Evolutionary conservation across 2,329 filamentous ascomycete species (phyloP).

Genomic region (Colletotrichum brevisporum): DNA sequence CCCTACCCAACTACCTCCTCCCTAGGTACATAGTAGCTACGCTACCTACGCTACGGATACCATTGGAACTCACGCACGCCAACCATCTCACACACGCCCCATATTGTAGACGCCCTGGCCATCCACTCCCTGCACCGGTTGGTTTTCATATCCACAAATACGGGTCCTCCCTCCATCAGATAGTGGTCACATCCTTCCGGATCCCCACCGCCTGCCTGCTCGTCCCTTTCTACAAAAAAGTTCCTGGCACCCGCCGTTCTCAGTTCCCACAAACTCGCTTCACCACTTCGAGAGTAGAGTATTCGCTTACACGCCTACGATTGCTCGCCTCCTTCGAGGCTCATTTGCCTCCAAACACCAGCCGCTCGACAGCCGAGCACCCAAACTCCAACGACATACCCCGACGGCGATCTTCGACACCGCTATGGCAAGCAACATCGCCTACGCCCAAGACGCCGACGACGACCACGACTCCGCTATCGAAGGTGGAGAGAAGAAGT

Average conservation of each 20-base stretch:
- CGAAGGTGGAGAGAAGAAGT: conserved; percentile 54
- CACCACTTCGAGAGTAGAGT: not conserved
- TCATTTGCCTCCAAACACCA: conserved; percentile 35
- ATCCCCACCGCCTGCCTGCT: conserved; percentile 33
- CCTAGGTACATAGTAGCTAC: no score
- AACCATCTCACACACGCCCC: conserved; percentile 28
- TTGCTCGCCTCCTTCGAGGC: conserved; percentile 40
- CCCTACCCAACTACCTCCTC: no score
- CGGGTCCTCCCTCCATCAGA: conserved; percentile 41
- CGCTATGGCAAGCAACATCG: conserved; percentile 59
- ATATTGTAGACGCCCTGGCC: not conserved
- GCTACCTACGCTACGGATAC: no score
- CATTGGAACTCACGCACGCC: not conserved
- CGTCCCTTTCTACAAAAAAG: conserved; percentile 42
- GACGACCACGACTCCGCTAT: conserved; percentile 63
- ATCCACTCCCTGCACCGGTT: conserved; percentile 33
- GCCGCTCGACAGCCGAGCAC: conserved; percentile 36
- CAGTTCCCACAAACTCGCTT: conserved; percentile 25
- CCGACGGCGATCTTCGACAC: conserved; percentile 39
- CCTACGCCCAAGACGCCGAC: conserved; percentile 67
- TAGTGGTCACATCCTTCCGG: conserved; percentile 40
- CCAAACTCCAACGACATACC: not conserved
- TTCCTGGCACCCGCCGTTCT: conserved; percentile 40
- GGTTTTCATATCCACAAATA: conserved; percentile 39
- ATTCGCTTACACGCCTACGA: conserved; percentile 37